phyloP scores from a whole-genome alignment of 106 monocot genomes.

The Dendrobium catenatum region DNA sequence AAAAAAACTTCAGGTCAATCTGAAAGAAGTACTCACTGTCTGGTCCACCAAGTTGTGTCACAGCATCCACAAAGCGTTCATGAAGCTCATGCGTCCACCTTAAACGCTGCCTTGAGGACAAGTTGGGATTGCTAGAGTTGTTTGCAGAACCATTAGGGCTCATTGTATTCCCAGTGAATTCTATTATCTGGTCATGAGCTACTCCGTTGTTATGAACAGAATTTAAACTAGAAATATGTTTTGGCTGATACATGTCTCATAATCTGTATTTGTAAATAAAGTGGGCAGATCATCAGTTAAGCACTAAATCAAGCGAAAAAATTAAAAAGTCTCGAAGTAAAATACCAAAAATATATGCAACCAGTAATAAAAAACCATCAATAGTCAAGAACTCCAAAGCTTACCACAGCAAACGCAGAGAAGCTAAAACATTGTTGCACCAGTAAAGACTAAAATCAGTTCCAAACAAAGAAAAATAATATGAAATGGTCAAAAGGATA shows the following conservation, averaged over 20 bases:
- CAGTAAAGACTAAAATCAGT: background rate
- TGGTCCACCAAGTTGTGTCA: constrained; percentile 91
- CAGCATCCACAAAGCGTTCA: constrained; percentile 92
- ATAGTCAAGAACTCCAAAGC: too few species aligned
- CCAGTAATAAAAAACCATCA: too few species aligned
- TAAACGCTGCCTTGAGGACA: constrained; percentile 75
- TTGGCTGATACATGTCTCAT: constrained; percentile 64
- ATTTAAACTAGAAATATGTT: constrained; percentile 30
- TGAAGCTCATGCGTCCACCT: constrained; percentile 97
- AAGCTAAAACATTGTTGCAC: background rate
- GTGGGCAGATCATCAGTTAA: background rate
- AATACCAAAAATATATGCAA: background rate
- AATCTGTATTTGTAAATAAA: constrained; percentile 22
- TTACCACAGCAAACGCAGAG: background rate
- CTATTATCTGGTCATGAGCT: constrained; percentile 22
- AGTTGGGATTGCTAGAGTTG: constrained; percentile 36
- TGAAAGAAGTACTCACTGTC: constrained; percentile 48
- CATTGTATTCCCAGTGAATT: constrained; percentile 38
- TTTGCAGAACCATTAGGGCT: constrained; percentile 28
- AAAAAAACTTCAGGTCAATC: background rate
- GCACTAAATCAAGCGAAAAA: background rate
- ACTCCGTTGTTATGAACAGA: constrained; percentile 22
- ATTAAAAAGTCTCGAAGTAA: background rate
- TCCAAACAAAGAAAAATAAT: background rate
- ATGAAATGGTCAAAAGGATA: background rate